These are phyloP conservation scores for Leccinum rimulosum DNA, from an alignment of 768 basidiomycete species.

Conservation along the genomic window DNA sequence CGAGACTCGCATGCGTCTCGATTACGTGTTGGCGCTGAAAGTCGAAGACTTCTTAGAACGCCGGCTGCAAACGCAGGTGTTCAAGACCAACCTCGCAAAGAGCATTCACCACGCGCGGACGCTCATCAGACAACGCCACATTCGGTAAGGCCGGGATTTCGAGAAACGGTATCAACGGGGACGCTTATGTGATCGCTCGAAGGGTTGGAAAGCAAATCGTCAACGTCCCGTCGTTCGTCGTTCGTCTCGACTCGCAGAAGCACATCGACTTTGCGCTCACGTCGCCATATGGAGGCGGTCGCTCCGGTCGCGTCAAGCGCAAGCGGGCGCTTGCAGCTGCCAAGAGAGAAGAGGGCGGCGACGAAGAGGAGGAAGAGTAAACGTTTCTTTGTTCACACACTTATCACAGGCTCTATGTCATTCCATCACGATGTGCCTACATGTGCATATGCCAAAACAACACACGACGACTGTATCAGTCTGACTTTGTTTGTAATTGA, in stretches of 20 bases:
- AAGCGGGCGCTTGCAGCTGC: conserved; percentile 94
- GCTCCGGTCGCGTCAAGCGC: conserved; percentile 95
- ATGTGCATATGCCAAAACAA: conserved; percentile 31
- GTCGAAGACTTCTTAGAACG: conserved; percentile 99
- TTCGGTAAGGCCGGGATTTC: conserved; percentile 67
- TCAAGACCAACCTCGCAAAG: conserved; percentile 98
- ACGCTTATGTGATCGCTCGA: conserved; percentile 4
- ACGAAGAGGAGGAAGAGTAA: conserved; percentile 89
- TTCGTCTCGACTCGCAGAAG: conserved; percentile 99
- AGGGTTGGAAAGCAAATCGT: conserved; percentile 99
- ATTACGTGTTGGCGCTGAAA: conserved; percentile 99
- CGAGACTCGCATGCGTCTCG: conserved; percentile 98
- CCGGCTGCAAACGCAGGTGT: conserved; percentile 97
- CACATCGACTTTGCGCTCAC: conserved; percentile 99
- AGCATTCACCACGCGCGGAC: conserved; percentile 98
- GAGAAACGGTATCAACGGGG: neutral
- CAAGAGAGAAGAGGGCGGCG: conserved; percentile 87
- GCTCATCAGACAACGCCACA: conserved; percentile 97
- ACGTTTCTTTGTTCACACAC: conserved; percentile 21
- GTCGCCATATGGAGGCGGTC: conserved; percentile 94
- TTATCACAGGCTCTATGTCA: conserved; percentile 27
- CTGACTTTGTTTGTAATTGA: neutral
- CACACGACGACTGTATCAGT: conserved; percentile 19
- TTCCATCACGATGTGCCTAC: conserved; percentile 30
- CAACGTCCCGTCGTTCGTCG: conserved; percentile 97